Base-by-base conservation (phyloP, 441 rosid genomes). In the Mallotus japonicus region DNA sequence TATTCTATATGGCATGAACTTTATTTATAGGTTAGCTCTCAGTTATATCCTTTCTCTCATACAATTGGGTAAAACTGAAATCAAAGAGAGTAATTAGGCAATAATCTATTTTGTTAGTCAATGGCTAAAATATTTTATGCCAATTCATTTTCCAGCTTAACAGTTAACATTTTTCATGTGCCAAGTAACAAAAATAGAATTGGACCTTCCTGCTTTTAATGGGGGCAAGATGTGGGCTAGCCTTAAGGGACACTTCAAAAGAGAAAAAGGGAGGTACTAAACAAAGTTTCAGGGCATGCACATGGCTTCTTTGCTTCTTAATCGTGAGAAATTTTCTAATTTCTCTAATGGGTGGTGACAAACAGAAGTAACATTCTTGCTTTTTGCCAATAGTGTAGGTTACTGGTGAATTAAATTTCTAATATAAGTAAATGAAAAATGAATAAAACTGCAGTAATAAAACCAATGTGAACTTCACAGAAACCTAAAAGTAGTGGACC, bases 111-210 rank as follows among this genome's bases (percentile, higher is more conserved):
- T 28, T 28, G 32, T 28, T 28, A 28, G 3, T 28, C 32, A 28
- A 28, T 32, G 20, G 54, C 10, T 19, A 28, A 28, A 3, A 66
- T 16, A 22, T 15, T 58, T 16, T 58, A 6, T 46, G 68, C 68
- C 68, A 65, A 63, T 63, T 63, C 50, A 63, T 37, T 44, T 44
- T 44, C 54, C 53, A 47, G 69, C 55, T 20, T 44, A 44, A 64
- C 34, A 47, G 1, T 28, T 28, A 28, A 28, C 2, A 28, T 28
- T 28, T 64, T 17, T 64, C 68, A 44, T 17, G 11, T 46, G 46
- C n/a, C 19, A 17, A 62, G 63, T 62, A 8, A n/a, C 24, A 44
- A 44, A 62, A 62, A 16, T 40, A 42, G 14, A 37, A 42, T 5
- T 59, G 4, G 62, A 59, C 24, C 40, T 59, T 24, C 14, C 40